phyloP scores from a whole-genome alignment of 2,329 filamentous ascomycete genomes.

The Beauveria varroae region DNA sequence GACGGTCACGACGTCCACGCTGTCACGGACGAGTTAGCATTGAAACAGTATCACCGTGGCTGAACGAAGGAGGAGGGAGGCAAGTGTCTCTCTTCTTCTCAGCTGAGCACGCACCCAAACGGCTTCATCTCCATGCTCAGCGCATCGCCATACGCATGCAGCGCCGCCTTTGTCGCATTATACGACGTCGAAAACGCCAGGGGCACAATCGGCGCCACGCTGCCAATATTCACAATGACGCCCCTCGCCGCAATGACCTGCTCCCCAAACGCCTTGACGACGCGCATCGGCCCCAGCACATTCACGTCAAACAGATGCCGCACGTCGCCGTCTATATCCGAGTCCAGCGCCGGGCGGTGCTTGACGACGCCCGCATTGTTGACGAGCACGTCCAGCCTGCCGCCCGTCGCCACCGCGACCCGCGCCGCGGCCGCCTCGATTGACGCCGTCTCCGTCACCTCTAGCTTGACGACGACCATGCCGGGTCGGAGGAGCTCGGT shows the following conservation, averaged over 20 bases:
- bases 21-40: constrained; percentile 1
- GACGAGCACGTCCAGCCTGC: constrained; percentile 11
- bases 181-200: constrained; percentile 16
- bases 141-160: constrained; percentile 17
- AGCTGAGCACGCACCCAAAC: constrained; percentile 14
- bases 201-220: constrained; percentile 17
- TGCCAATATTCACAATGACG: constrained; percentile 20
- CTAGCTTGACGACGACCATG: constrained; percentile 5
- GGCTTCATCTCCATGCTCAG: constrained; percentile 19
- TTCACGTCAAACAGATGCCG: constrained; percentile 11
- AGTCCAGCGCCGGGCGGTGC: constrained; percentile 9
- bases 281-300: constrained; percentile 14
- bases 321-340: constrained; percentile 11
- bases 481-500: neutral
- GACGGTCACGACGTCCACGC: constrained; percentile 14
- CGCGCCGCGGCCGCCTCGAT: neutral
- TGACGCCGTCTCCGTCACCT: constrained; percentile 8
- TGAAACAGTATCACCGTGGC: neutral
- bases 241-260: constrained; percentile 18
- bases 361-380: constrained; percentile 11
- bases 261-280: constrained; percentile 16
- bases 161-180: constrained; percentile 18
- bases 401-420: constrained; percentile 2
- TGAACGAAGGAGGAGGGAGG: too few relatives aligned
- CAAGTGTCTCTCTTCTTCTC: neutral